Evolutionary conservation across 139 green algal species (phyloP), one percentile per base, ranked within the genome.

Genomic region (Volvox africanus): DNA sequence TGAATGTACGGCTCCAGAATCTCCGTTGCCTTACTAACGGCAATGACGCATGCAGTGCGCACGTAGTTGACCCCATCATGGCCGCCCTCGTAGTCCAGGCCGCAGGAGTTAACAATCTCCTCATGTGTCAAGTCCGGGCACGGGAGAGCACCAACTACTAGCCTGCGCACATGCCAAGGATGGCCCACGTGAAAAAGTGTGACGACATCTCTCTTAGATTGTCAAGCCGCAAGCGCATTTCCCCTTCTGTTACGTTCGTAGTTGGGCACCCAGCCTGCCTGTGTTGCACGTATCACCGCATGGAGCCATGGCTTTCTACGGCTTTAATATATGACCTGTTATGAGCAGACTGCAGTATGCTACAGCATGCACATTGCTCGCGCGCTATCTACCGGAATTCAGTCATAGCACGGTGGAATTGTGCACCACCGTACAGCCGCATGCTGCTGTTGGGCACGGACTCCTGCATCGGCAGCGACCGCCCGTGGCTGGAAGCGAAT

Each of bases 21-120:
- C 61, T 99, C 97, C 24, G 94, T 92, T 5, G 95, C 96, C 85
- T 98, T 97, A 81, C 91, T 92, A 30, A 99, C 95, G 2, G 97
- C 98, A 33, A 99, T 98, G n/a, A 99, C 95, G 91, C 97, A 99
- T 5, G 98, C 98, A 1, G 97, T 98, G 86, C 97, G 96, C 71
- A 97, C 97, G 97, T 99, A 99, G 94, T 99, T 99, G 75, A 97
- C 85, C 13, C 98, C 98, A 84, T 99, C 98, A 91, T 99, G 98
- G 44, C 98, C 94, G 94, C 99, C 98, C 90, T 99, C 98, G 37
- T 82, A 82, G 69, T 89, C 85, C 55, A 99, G 95, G 79, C 98
- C 98, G 88, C 98, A 99, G 0, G 97, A 96, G 91, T 99, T 99
- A 61, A 98, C 96, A 67, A 99, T 98, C 94, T 99, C 98, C 87